These are phyloP conservation scores for Peltaster fructicola DNA, from an alignment of 2,329 filamentous ascomycete species.

Conservation along the genomic window DNA sequence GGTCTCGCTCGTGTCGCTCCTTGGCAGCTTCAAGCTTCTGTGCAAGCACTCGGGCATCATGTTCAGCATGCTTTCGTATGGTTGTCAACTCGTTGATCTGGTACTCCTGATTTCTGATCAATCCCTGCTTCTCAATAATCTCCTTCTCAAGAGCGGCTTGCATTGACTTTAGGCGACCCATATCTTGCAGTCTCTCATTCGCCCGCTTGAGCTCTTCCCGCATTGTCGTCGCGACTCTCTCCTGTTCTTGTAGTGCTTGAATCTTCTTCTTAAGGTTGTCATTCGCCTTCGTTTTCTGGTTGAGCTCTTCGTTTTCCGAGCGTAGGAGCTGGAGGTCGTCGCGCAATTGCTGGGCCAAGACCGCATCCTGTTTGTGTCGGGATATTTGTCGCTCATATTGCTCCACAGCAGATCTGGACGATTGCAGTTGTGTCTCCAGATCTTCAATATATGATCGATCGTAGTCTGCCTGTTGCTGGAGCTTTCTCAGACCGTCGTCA, in stretches of 20 bases:
- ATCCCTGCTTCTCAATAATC: constrained; percentile 32
- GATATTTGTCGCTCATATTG: constrained; percentile 29
- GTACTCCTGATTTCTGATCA: constrained; percentile 32
- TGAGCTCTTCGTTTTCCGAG: constrained; percentile 31
- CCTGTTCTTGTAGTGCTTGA: constrained; percentile 30
- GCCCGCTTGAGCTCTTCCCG: constrained; percentile 28
- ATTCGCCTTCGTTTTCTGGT: constrained; percentile 31
- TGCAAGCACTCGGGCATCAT: constrained; percentile 28
- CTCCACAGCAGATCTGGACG: constrained; percentile 26
- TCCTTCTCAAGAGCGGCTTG: constrained; percentile 30
- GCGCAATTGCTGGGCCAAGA: constrained; percentile 29
- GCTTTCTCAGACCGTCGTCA: constrained; percentile 26
- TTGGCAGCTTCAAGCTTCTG: constrained; percentile 30
- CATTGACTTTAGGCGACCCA: constrained; percentile 27
- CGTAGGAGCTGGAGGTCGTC: constrained; percentile 32
- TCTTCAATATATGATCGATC: constrained; percentile 33
- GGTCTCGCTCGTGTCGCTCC: constrained; percentile 29
- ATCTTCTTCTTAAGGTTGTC: constrained; percentile 38
- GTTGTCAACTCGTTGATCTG: constrained; percentile 34
- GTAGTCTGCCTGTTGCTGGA: constrained; percentile 25
- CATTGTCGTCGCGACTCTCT: constrained; percentile 24
- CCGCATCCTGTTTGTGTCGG: constrained; percentile 24
- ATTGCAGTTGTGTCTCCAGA: constrained; percentile 29
- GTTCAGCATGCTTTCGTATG: constrained; percentile 28
- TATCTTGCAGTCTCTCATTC: constrained; percentile 26